A percentile compares a stretch with the other conserved stretches of the same genome.
Conservation (phyloP, 441 rosid species). For the Macaranga tanarius region DNA sequence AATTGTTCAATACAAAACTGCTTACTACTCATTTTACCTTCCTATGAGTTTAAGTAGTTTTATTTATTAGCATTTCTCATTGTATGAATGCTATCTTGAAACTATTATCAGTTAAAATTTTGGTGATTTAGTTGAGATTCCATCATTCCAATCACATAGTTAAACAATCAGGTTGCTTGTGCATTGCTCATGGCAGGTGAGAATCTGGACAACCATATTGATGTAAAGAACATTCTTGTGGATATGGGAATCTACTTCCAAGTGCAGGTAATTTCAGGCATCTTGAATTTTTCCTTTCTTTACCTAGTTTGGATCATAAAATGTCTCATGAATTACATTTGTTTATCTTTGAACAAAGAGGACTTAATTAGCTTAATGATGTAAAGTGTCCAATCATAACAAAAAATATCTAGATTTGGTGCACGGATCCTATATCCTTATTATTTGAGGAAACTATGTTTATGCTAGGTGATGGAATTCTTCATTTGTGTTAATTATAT, state of each 20-base stretch:
- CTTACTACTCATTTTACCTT: constrained; percentile 88
- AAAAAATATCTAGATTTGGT: too few species aligned
- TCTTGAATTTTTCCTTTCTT: not conserved
- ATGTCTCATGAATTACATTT: not conserved
- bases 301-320: not conserved
- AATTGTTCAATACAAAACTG: constrained; percentile 82
- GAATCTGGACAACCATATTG: constrained; percentile 67
- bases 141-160: not conserved
- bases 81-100: not conserved
- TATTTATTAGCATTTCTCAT: not conserved
- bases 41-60: constrained; percentile 56
- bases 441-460: not conserved
- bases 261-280: constrained; percentile 59
- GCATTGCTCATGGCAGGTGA: constrained; percentile 81
- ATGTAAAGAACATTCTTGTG: constrained; percentile 67
- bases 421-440: not conserved
- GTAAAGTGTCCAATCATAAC: not conserved
- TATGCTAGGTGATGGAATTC: not conserved
- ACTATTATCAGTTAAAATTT: not conserved
- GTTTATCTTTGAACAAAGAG: not conserved
- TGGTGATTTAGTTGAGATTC: constrained; percentile 8
- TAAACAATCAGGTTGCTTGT: constrained; percentile 59
- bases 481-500: not conserved
- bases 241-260: constrained; percentile 89
- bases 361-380: not conserved